Base-by-base conservation (phyloP, 2,329 filamentous ascomycete species). In the Whalleya microplaca region DNA sequence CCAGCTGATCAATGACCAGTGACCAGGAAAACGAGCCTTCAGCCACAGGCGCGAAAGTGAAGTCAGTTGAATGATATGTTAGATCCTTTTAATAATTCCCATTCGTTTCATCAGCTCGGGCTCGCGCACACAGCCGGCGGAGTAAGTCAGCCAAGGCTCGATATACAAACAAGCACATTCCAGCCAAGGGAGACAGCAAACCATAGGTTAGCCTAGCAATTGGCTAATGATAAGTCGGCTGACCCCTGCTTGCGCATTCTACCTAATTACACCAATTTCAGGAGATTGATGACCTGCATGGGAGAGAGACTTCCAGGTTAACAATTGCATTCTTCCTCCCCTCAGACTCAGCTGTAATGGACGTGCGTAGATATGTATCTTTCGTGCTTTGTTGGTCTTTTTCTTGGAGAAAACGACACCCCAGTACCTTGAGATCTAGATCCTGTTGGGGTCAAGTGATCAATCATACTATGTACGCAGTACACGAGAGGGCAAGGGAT, bases 231-330 rank as follows among this genome's bases (percentile, higher is more conserved):
- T 62, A 58, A 54, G 60, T 42, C 18, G n/a, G 37, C 45, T 18
- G 44, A 55, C 49, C 59, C 59, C 57, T 62, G 59, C 41, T 49
- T 53, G 37, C 52, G 54, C 46, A 57, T 62, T 62, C 47, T 62
- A 51, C 57, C 57, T 60, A 58, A 60, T 60, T 62, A 46, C 59
- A 53, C 52, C 45, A 62, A 62, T 62, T 60, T 62, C 54, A 52
- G 48, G 52, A 54, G 42, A 56, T 60, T 52, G 49, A 51, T 55
- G 53, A 52, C 48, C 55, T 53, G 43, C 43, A 45, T 21, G 40
- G 29, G 45, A 23, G 41, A 54, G 44, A n/a, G n/a, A n/a, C n/a
- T n/a, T n/a, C n/a, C n/a, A n/a, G n/a, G 41, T 44, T 41, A 37
- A 56, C 32, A 47, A 46, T 40, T 21, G 29, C 45, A 48, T 51